Evolutionary conservation across 768 basidiomycete genomes (phyloP).

Genomic region (Russula virescens): DNA sequence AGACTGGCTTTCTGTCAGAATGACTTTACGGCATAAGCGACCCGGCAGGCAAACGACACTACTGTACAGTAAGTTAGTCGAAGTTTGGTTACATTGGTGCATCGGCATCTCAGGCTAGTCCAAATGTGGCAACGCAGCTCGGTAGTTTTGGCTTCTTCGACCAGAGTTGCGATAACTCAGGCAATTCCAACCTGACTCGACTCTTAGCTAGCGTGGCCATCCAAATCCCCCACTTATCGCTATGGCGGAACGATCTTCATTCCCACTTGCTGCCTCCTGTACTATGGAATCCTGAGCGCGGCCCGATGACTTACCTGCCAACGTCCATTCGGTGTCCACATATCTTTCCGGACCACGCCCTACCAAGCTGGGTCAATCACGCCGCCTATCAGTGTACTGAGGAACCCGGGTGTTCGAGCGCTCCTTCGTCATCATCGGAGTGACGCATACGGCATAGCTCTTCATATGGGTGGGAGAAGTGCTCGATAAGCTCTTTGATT

Average conservation of each 20-base stretch:
- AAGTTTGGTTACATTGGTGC: too few relatives aligned
- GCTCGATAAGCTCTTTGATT: constrained; percentile 21
- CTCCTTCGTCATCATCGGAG: constrained; percentile 47
- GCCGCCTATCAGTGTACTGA: constrained; percentile 62
- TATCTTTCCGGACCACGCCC: constrained; percentile 17
- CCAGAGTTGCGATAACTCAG: too few relatives aligned
- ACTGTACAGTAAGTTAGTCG: too few relatives aligned
- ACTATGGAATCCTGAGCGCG: constrained; percentile 28
- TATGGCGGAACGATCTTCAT: constrained; percentile 37
- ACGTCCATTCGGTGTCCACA: constrained; percentile 14
- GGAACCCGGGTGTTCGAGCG: constrained; percentile 53
- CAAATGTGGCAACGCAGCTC: too few relatives aligned
- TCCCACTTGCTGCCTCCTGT: constrained; percentile 30
- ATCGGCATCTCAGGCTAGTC: too few relatives aligned
- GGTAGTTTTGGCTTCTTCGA: too few relatives aligned
- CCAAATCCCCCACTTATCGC: constrained; percentile 27
- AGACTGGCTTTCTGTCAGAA: too few relatives aligned
- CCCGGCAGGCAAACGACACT: too few relatives aligned
- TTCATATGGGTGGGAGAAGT: constrained; percentile 17
- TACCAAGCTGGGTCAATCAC: constrained; percentile 12
- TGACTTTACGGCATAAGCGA: too few relatives aligned
- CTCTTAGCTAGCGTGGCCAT: too few relatives aligned
- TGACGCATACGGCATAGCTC: constrained; percentile 30
- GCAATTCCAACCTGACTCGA: too few relatives aligned
- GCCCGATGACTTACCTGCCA: constrained; percentile 26